A percentile compares a stretch with the other conserved stretches of the same genome.
Evolutionary conservation across 306 rosid genomes (phyloP).

Genomic region (Malus fusca): DNA sequence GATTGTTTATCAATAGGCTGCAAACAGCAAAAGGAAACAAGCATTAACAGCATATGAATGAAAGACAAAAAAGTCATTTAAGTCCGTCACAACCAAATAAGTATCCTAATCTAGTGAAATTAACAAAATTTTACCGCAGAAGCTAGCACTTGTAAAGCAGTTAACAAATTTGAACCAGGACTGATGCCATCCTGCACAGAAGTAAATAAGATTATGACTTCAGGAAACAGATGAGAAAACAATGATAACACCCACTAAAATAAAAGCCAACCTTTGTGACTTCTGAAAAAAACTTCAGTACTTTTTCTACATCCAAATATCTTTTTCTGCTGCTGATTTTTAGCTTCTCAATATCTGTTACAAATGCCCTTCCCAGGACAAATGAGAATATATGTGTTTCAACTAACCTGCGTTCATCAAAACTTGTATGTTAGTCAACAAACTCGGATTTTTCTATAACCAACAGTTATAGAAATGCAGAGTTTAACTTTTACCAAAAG

Average conservation of each 20-base stretch:
- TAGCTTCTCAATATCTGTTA: conserved; percentile 88
- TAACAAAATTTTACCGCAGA: conserved; percentile 70
- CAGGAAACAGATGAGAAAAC: conserved; percentile 4
- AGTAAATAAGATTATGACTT: conserved; percentile 18
- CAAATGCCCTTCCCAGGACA: conserved; percentile 99
- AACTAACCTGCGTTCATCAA: conserved; percentile 70
- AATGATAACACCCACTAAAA: conserved; percentile 16
- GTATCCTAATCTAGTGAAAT: conserved; percentile 13
- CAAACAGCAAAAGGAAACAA: conserved; percentile 16
- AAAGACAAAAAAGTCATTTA: not conserved
- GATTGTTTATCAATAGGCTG: conserved; percentile 98
- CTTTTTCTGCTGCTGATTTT: conserved; percentile 79
- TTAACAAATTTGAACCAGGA: conserved; percentile 89
- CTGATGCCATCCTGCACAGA: conserved; percentile 72
- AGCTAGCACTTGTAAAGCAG: conserved; percentile 80
- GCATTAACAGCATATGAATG: not conserved
- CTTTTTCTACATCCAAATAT: conserved; percentile 66
- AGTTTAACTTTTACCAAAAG: not conserved
- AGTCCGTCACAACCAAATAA: not conserved
- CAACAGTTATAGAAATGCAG: not conserved
- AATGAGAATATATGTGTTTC: conserved; percentile 98
- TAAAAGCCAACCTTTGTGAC: conserved; percentile 56
- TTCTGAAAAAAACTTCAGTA: conserved; percentile 68
- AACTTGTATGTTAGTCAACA: conserved; percentile 22
- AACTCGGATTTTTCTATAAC: not conserved